These are phyloP conservation scores for Cyclocybe aegerita DNA, from an alignment of 768 basidiomycete species.

Conservation along the genomic window DNA sequence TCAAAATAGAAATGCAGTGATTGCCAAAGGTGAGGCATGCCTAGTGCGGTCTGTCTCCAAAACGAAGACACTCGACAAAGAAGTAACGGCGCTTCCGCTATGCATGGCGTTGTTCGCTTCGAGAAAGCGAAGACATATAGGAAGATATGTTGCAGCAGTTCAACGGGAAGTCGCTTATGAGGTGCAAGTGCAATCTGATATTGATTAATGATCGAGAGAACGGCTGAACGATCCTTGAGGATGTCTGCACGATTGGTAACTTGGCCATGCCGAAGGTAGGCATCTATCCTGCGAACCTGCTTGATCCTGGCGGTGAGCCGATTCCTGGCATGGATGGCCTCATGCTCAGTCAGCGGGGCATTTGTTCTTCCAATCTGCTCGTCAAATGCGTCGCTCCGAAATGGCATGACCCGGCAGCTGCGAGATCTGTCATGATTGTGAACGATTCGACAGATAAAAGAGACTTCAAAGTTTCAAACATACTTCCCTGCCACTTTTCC, in stretches of 20 bases:
- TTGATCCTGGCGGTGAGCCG: constrained; percentile 5
- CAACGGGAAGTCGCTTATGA: constrained; percentile 18
- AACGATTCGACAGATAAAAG: background rate
- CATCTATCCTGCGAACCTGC: constrained; percentile 4
- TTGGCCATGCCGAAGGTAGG: constrained; percentile 1
- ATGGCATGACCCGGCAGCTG: background rate
- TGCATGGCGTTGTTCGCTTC: constrained; percentile 7
- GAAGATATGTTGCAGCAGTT: constrained; percentile 17
- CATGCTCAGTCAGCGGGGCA: constrained; percentile 3
- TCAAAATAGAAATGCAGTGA: constrained; percentile 10
- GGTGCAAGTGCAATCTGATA: constrained; percentile 19
- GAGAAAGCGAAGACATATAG: constrained; percentile 8
- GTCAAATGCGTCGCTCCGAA: constrained; percentile 9
- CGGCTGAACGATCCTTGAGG: constrained; percentile 4
- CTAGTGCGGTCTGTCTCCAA: constrained; percentile 16
- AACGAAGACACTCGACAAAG: constrained; percentile 18
- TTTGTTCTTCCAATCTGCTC: constrained; percentile 11
- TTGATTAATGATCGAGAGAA: constrained; percentile 7
- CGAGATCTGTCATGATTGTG: background rate
- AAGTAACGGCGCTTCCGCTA: constrained; percentile 15
- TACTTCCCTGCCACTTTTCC: too few relatives aligned
- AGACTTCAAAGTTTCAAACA: background rate
- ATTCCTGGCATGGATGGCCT: constrained; percentile 2
- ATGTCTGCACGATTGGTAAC: background rate
- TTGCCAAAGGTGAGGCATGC: constrained; percentile 20